Evolutionary conservation across 1,284 basidiomycete genomes (phyloP).

Genomic region (Ceratobasidium sp.): DNA sequence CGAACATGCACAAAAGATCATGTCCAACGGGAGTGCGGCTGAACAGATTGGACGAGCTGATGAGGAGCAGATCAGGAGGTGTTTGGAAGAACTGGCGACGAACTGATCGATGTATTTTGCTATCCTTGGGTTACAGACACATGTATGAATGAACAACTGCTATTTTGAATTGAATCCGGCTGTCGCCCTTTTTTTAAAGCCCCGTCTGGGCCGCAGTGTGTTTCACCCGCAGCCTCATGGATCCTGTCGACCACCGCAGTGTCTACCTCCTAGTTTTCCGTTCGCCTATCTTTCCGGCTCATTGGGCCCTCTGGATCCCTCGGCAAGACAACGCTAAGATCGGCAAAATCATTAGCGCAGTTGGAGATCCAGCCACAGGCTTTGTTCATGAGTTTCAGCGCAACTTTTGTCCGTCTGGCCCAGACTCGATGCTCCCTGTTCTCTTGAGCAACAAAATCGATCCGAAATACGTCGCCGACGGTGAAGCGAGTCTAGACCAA

Average conservation of each 20-base stretch:
- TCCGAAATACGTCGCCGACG: not conserved
- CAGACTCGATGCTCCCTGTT: not conserved
- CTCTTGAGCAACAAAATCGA: not conserved
- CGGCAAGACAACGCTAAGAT: not conserved
- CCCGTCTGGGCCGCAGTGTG: not conserved
- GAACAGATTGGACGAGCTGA: conserved; percentile 11
- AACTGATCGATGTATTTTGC: conserved; percentile 6
- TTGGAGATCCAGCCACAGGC: conserved; percentile 20
- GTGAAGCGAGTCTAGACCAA: not conserved
- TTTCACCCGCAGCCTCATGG: not conserved
- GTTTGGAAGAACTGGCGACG: conserved; percentile 19
- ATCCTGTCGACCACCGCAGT: not conserved
- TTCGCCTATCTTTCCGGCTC: conserved; percentile 6
- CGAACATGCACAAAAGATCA: conserved; percentile 47
- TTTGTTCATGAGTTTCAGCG: conserved; percentile 16
- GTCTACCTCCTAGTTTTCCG: conserved; percentile 7
- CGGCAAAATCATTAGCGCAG: conserved; percentile 1
- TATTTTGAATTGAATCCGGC: not conserved
- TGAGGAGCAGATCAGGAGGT: conserved; percentile 28
- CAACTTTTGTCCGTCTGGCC: not conserved
- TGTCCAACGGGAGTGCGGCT: conserved; percentile 36
- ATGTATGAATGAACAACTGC: not conserved
- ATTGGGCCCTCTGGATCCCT: conserved; percentile 29
- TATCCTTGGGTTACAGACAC: not conserved
- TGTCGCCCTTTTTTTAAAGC: not conserved